phyloP scores from a whole-genome alignment of 2,329 filamentous ascomycete species.

The Tolypocladium capitatum region DNA sequence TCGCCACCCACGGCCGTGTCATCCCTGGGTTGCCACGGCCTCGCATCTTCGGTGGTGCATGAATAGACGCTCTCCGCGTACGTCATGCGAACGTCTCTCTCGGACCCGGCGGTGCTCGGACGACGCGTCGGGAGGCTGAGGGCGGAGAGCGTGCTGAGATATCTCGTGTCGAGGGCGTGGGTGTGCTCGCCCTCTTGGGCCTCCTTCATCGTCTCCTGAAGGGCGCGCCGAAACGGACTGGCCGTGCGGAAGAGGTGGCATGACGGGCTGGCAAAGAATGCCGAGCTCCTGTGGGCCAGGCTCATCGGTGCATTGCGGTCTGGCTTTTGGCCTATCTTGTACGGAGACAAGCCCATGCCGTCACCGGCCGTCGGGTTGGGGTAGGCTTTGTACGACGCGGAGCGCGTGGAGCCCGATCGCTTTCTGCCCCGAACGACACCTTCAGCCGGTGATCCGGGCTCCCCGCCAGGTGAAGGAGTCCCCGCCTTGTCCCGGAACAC shows the following conservation, averaged over 20 bases:
- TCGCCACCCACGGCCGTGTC: neutral
- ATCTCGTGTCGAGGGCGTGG: conserved; percentile 19
- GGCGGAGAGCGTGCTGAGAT: conserved; percentile 26
- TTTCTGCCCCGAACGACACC: neutral
- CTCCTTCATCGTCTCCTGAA: conserved; percentile 32
- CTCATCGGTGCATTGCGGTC: conserved; percentile 12
- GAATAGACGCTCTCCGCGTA: conserved; percentile 41
- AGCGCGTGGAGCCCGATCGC: neutral
- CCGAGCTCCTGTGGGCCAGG: conserved; percentile 29
- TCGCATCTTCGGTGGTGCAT: conserved; percentile 11
- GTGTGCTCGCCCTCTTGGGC: conserved; percentile 14
- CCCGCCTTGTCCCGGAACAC: conserved; percentile 11
- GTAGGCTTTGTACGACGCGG: conserved; percentile 3
- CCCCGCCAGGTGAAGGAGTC: neutral
- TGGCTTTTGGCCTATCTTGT: neutral
- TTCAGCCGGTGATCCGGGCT: neutral
- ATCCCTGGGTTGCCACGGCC: neutral
- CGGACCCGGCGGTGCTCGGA: conserved; percentile 25
- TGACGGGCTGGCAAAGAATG: conserved; percentile 37
- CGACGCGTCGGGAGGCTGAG: conserved; percentile 25
- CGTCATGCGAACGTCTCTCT: conserved; percentile 20
- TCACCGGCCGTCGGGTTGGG: conserved; percentile 4
- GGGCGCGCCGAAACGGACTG: conserved; percentile 41
- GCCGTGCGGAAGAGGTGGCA: conserved; percentile 38
- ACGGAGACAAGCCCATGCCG: conserved; percentile 4